phyloP scores from a whole-genome alignment of 108 stramenopile genomes.

The Cyclotella distinguenda region DNA sequence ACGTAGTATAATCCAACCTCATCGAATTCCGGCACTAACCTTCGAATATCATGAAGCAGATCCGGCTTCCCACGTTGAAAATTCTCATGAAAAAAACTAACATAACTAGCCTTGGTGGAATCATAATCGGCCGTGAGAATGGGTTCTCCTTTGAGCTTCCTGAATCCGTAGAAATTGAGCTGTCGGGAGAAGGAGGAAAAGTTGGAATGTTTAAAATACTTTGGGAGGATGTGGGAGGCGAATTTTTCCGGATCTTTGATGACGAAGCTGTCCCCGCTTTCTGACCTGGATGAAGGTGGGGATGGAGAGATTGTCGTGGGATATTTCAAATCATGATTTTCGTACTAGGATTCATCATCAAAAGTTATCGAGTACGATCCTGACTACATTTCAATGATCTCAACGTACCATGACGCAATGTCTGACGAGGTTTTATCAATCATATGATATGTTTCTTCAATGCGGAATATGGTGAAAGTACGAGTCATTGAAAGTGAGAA shows the following conservation, averaged over 20 bases:
- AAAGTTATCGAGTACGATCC: neutral
- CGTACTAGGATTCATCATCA: too few relatives aligned
- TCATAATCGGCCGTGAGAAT: conserved; percentile 67
- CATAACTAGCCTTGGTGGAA: conserved; percentile 54
- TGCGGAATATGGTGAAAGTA: neutral
- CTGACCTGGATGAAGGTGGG: conserved; percentile 32
- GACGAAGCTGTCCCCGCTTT: conserved; percentile 63
- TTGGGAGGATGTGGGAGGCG: conserved; percentile 58
- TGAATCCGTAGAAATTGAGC: conserved; percentile 75
- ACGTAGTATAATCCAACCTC: conserved; percentile 3
- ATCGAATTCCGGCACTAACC: too few relatives aligned
- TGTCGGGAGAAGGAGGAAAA: conserved; percentile 78
- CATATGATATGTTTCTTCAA: conserved; percentile 75
- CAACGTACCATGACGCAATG: conserved; percentile 54
- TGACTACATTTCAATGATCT: neutral
- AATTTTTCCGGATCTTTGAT: conserved; percentile 73
- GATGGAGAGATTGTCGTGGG: too few relatives aligned
- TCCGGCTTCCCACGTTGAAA: conserved; percentile 72
- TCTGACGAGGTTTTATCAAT: conserved; percentile 62
- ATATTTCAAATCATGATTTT: too few relatives aligned
- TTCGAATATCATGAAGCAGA: conserved; percentile 60
- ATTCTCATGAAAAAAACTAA: conserved; percentile 74
- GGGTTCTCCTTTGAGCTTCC: conserved; percentile 69
- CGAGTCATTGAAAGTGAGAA: neutral
- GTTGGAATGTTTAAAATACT: conserved; percentile 78